phyloP scores from a whole-genome alignment of 352 stramenopile species.

The Pythium aristosporum region DNA sequence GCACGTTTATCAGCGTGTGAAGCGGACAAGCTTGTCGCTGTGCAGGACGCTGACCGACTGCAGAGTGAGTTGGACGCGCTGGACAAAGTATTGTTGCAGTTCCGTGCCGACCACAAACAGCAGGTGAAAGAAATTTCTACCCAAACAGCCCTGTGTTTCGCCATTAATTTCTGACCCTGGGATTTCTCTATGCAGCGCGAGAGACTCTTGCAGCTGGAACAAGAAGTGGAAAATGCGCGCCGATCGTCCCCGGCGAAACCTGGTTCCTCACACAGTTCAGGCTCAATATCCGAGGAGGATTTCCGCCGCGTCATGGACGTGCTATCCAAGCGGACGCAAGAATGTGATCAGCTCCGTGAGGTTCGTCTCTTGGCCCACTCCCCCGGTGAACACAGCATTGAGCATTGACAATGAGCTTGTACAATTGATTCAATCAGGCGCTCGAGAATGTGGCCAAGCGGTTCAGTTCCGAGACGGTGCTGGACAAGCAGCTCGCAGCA shows the following conservation, averaged over 20 bases:
- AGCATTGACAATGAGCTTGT: too few relatives aligned
- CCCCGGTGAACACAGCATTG: too few relatives aligned
- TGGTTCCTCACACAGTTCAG: conserved; percentile 1
- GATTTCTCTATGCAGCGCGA: conserved; percentile 33
- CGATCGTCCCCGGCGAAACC: conserved; percentile 4
- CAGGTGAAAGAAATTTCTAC: conserved; percentile 22
- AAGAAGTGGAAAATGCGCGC: conserved; percentile 32
- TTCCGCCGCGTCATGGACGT: conserved; percentile 52
- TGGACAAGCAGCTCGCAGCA: conserved; percentile 70
- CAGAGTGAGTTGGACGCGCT: conserved; percentile 54
- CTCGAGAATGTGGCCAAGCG: conserved; percentile 57
- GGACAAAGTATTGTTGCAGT: conserved; percentile 63
- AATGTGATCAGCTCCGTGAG: conserved; percentile 74
- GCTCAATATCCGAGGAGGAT: conserved; percentile 33
- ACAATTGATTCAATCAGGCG: conserved; percentile 28
- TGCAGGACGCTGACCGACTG: conserved; percentile 57
- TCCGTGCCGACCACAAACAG: conserved; percentile 58
- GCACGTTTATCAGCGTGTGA: conserved; percentile 48
- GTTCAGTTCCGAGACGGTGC: conserved; percentile 51
- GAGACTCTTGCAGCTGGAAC: conserved; percentile 44
- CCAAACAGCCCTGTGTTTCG: background rate
- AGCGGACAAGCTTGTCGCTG: conserved; percentile 58
- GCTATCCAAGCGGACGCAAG: conserved; percentile 56
- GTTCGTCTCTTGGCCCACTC: conserved; percentile 18
- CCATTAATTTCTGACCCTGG: background rate